These are phyloP conservation scores for Tricholoma furcatifolium DNA, from an alignment of 768 basidiomycete species.

Conservation along the genomic window DNA sequence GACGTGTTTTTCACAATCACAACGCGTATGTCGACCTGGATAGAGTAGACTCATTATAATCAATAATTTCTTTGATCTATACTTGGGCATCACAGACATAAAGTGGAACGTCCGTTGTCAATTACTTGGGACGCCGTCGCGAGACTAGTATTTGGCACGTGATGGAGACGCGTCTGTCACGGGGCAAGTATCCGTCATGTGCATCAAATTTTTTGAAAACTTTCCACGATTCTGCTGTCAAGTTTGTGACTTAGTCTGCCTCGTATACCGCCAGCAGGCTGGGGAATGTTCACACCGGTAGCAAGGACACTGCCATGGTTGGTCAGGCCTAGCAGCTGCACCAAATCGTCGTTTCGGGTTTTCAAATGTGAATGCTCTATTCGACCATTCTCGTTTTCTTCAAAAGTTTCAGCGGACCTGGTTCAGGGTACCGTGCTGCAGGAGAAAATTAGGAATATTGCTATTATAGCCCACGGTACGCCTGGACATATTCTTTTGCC, in stretches of 20 bases:
- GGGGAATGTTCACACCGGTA: slow-evolving; percentile 6
- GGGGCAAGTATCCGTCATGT: not conserved
- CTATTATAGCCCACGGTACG: slow-evolving; percentile 51
- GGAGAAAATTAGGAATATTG: slow-evolving; percentile 46
- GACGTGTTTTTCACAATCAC: no score
- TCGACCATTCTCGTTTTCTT: slow-evolving; percentile 15
- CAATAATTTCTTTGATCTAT: no score
- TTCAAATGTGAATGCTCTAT: not conserved
- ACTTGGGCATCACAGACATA: no score
- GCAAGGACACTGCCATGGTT: slow-evolving; percentile 5
- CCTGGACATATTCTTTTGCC: not conserved
- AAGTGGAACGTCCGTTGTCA: no score
- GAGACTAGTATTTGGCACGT: no score
- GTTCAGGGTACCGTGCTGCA: slow-evolving; percentile 26
- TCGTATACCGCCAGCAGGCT: no score
- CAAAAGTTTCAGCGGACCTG: slow-evolving; percentile 21
- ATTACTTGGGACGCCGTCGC: no score
- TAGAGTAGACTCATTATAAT: no score
- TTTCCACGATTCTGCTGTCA: not conserved
- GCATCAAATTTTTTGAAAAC: not conserved
- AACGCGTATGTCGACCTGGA: no score
- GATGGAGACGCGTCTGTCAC: slow-evolving; percentile 6
- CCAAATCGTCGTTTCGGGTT: not conserved
- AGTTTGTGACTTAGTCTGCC: not conserved
- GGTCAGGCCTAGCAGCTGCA: not conserved